These are phyloP conservation scores for Colletotrichum sp. DNA, from an alignment of 2,329 filamentous ascomycete genomes.

Conservation along the genomic window DNA sequence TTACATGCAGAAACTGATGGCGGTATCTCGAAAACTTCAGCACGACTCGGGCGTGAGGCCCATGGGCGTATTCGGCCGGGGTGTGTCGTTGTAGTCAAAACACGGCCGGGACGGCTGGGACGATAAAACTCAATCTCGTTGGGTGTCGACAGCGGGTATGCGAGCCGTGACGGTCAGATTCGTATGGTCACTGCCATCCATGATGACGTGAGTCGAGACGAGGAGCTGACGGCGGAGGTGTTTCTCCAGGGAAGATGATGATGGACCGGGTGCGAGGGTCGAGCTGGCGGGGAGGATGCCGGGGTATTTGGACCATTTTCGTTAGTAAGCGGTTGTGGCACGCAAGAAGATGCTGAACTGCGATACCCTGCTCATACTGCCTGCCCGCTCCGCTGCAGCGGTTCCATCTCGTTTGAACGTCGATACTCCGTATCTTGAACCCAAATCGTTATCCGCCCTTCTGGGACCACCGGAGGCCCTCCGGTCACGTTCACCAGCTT, in stretches of 20 bases:
- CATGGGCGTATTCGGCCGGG: neutral
- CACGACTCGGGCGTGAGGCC: neutral
- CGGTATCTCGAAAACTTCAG: neutral
- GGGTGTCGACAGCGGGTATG: neutral
- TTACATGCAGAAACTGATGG: neutral
- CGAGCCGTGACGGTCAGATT: neutral
- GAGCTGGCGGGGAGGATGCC: neutral
- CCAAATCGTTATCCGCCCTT: neutral
- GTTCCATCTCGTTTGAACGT: neutral
- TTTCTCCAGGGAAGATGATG: neutral
- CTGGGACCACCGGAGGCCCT: neutral
- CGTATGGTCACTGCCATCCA: neutral
- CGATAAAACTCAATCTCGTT: constrained; percentile 13
- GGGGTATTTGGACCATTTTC: neutral
- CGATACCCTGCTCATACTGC: neutral
- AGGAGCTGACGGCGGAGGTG: neutral
- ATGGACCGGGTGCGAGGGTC: neutral
- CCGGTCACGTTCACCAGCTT: neutral
- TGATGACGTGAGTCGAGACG: neutral
- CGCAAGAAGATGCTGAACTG: neutral
- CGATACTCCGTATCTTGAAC: neutral
- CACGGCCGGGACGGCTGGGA: neutral
- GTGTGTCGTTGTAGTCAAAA: neutral
- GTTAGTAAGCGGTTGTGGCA: neutral
- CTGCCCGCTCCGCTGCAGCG: neutral